Base-by-base conservation (phyloP, 192 early-diverging fungal species). In the Chytriomyces confervae region DNA sequence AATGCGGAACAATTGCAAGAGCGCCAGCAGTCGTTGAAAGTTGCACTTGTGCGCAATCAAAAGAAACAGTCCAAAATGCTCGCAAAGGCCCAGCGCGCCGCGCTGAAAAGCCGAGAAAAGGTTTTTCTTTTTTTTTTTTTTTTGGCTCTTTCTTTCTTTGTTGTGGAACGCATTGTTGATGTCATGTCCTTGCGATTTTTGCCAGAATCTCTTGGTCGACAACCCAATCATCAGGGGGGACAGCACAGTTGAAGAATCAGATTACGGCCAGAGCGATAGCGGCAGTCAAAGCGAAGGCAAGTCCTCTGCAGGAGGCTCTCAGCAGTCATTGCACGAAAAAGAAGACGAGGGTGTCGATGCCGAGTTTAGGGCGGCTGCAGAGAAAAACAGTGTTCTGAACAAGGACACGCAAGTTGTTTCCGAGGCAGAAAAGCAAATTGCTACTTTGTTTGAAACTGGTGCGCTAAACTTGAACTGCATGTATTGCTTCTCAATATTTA, bases 61-160 rank as follows among this genome's bases (percentile, higher is more conserved):
- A 72, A 48, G 51, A 79, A 79, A 50, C 77, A 72, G 18, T 69
- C 69, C 7, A 64, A 46, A 24, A 9, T 23, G 7, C 20, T 61
- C n/a, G 64, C 50, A 23, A 79, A 79, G 78, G 50, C 63, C 7
- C 77, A 79, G 29, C 16, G 77, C 5, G 27, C 44, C 36, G 76
- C 76, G 43, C 18, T 57, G 8, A n/a, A 67, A 46, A 64, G 7
- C 24, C 60, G 68, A 18, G 77, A 79, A 65, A 79, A 65, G 68
- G 69, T 27, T 23, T n/a, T 71, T 53, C 4, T 10, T 9, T 5
- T 49, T 6, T 29, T 5, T 49, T 6, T 29, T 69, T 48, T 69
- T 4, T 69, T 29, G 43, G 44, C 13, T 13, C 13, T 29, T 47
- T 68, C 47, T 69, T 18, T 27, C 8, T 18, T 9, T 46, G 67